These are phyloP conservation scores for Podila clonocystis DNA, from an alignment of 192 early-diverging fungal genomes.

Conservation along the genomic window DNA sequence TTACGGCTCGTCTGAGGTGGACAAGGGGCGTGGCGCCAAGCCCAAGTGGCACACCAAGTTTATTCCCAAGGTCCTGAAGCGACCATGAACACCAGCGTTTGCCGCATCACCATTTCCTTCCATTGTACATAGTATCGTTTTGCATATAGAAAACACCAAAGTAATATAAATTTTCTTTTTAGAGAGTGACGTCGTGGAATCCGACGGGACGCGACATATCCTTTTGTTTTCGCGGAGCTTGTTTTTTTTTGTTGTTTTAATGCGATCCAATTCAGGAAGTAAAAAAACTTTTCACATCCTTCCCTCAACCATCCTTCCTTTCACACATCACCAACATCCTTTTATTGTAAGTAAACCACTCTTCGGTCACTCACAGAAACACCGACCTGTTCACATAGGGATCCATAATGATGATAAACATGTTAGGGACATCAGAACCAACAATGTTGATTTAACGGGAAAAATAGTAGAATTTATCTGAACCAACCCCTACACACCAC, in stretches of 20 bases:
- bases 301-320: no score
- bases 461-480: constrained; percentile 14
- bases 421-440: constrained; percentile 6
- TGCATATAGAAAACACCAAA: neutral
- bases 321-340: no score
- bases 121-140: neutral
- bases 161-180: no score
- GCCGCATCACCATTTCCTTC: neutral
- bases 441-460: constrained; percentile 8
- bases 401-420: constrained; percentile 4
- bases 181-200: no score
- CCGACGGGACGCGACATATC: no score
- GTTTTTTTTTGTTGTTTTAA: no score
- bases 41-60: constrained; percentile 1
- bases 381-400: neutral
- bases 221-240: no score
- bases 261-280: no score
- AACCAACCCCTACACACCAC: neutral
- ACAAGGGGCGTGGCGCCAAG: neutral
- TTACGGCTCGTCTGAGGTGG: neutral
- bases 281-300: no score
- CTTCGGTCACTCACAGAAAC: neutral
- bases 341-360: no score
- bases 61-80: neutral
- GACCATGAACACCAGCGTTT: neutral